A percentile compares a stretch with the other conserved stretches of the same genome.
phyloP scores from a whole-genome alignment of 2,329 filamentous ascomycete genomes.

The Apiospora sp. region DNA sequence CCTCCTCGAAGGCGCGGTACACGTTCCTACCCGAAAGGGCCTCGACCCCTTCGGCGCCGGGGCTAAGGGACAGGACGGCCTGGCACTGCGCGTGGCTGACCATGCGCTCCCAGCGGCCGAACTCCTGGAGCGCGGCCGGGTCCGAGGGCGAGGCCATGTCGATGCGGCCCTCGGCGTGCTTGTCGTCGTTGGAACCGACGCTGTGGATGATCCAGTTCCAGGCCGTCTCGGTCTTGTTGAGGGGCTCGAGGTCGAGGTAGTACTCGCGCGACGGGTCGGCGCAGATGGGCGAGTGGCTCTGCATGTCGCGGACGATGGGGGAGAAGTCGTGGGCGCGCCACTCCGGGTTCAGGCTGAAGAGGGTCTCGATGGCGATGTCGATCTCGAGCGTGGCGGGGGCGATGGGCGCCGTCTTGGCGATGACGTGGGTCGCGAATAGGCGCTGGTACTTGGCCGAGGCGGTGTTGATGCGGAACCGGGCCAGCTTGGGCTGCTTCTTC shows the following conservation, averaged over 20 bases:
- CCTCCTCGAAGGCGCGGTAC: slow-evolving; percentile 44
- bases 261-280: slow-evolving; percentile 32
- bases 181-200: background rate
- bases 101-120: background rate
- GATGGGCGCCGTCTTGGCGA: slow-evolving; percentile 48
- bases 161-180: no score
- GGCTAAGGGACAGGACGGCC: slow-evolving; percentile 37
- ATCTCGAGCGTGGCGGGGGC: slow-evolving; percentile 48
- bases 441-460: slow-evolving; percentile 42
- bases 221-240: background rate
- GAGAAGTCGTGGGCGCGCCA: slow-evolving; percentile 29
- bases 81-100: background rate
- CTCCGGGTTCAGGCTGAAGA: slow-evolving; percentile 42
- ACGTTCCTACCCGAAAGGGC: slow-evolving; percentile 45
- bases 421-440: slow-evolving; percentile 47
- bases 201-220: slow-evolving; percentile 8
- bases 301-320: slow-evolving; percentile 41
- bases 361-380: slow-evolving; percentile 42
- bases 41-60: slow-evolving; percentile 37
- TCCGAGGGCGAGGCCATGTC: no score
- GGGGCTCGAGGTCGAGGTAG: background rate
- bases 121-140: background rate
- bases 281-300: slow-evolving; percentile 42
- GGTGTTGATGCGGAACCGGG: slow-evolving; percentile 53
- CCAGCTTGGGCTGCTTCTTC: slow-evolving; percentile 29